Conservation (phyloP, 345 rosid species). For the Crucihimalaya himalaica region DNA sequence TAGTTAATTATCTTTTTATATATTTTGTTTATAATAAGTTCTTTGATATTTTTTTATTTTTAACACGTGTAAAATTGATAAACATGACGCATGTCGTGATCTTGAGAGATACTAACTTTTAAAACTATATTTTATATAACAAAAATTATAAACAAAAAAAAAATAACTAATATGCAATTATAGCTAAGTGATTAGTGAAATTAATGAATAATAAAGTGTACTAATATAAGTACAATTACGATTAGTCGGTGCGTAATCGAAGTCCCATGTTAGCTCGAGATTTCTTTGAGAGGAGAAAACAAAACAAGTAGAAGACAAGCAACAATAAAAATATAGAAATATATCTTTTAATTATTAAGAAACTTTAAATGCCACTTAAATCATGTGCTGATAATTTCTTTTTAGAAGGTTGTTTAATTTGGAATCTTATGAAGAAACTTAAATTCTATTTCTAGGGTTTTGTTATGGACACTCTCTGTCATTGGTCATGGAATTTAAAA, state of each 20-base stretch:
- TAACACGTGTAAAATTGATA: too few relatives aligned
- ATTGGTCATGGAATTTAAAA: too few relatives aligned
- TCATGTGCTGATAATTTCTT: constrained; percentile 22
- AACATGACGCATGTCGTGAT: too few relatives aligned
- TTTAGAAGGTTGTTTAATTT: constrained; percentile 8
- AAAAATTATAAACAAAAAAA: too few relatives aligned
- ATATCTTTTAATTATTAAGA: background rate
- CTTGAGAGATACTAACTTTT: too few relatives aligned
- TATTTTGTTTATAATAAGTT: too few relatives aligned
- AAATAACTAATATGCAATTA: background rate
- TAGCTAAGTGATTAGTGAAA: background rate
- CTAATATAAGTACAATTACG: constrained; percentile 1
- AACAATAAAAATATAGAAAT: constrained; percentile 3
- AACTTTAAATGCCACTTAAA: constrained; percentile 25
- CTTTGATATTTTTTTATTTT: too few relatives aligned
- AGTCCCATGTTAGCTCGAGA: constrained; percentile 40
- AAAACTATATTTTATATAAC: too few relatives aligned
- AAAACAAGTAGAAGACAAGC: constrained; percentile 42
- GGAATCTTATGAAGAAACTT: constrained; percentile 30
- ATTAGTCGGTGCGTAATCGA: constrained; percentile 37
- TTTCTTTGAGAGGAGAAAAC: constrained; percentile 39
- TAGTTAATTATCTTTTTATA: too few relatives aligned
- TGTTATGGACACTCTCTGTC: background rate
- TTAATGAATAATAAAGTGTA: background rate
- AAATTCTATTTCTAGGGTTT: constrained; percentile 19